Evolutionary conservation across 129 eudicot species (phyloP).

Genomic region (Tanacetum coccineum): DNA sequence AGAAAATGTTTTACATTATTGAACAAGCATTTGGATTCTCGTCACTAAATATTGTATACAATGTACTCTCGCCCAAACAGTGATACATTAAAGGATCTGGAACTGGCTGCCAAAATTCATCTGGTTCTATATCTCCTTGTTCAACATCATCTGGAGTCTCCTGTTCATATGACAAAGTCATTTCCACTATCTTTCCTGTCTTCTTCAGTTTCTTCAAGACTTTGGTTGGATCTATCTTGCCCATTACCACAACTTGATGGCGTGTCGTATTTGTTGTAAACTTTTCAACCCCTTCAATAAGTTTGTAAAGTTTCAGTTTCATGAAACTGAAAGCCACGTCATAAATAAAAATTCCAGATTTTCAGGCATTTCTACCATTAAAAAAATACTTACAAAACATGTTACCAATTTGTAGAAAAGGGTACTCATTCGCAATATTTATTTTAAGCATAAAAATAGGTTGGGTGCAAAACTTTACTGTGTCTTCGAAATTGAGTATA

Average conservation of each 20-base stretch:
- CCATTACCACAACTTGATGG: slow-evolving; percentile 56
- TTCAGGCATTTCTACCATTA: not conserved
- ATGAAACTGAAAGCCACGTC: not conserved
- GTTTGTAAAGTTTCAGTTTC: not conserved
- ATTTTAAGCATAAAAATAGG: no score
- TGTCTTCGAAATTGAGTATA: no score
- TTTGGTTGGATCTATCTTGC: slow-evolving; percentile 54
- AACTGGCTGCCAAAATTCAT: slow-evolving; percentile 23
- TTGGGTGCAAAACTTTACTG: not conserved
- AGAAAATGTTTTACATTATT: slow-evolving; percentile 47
- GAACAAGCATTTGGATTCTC: slow-evolving; percentile 91
- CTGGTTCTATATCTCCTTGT: slow-evolving; percentile 13
- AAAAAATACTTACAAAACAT: not conserved
- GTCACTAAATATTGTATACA: slow-evolving; percentile 64
- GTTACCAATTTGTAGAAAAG: not conserved
- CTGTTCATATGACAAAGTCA: slow-evolving; percentile 32
- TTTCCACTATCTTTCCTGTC: slow-evolving; percentile 61
- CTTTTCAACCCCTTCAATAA: slow-evolving; percentile 69
- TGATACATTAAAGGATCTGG: slow-evolving; percentile 27
- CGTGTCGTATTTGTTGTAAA: slow-evolving; percentile 58
- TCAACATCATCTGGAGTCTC: slow-evolving; percentile 20
- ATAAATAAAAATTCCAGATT: not conserved
- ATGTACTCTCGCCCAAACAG: slow-evolving; percentile 33
- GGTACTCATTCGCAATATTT: not conserved
- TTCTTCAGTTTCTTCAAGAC: slow-evolving; percentile 69